Evolutionary conservation across 2,329 filamentous ascomycete genomes (phyloP).

Genomic region (Aspergillus pseudotamarii): DNA sequence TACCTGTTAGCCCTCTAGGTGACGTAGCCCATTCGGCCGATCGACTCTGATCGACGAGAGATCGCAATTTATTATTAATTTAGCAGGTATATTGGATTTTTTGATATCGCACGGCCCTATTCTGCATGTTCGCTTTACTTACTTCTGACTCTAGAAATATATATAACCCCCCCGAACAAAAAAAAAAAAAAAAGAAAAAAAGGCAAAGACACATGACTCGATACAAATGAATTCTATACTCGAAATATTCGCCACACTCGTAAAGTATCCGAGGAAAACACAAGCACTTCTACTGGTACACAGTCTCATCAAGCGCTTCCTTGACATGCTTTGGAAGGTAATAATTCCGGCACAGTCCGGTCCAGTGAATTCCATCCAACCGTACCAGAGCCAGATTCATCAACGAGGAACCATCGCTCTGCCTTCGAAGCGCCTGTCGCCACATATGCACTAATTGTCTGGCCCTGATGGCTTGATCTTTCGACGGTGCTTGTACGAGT

Average conservation of each 20-base stretch:
- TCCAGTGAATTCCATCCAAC: conserved; percentile 20
- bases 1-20: neutral
- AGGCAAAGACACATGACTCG: neutral
- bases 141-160: neutral
- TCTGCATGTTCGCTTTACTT: neutral
- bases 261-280: neutral
- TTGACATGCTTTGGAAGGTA: conserved; percentile 17
- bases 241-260: neutral
- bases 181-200: neutral
- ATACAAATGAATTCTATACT: neutral
- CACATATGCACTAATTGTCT: conserved; percentile 22
- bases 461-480: conserved; percentile 16
- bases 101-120: neutral
- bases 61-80: neutral
- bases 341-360: conserved; percentile 19
- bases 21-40: neutral
- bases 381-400: conserved; percentile 24
- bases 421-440: conserved; percentile 20
- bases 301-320: neutral
- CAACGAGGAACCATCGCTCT: conserved; percentile 19
- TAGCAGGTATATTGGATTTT: neutral
- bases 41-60: neutral
- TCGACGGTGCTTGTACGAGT: conserved; percentile 22
- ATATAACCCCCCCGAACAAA: neutral
- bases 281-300: neutral